A percentile compares a stretch with the other conserved stretches of the same genome.
Evolutionary conservation across 225 moss, liverwort and hornwort species (phyloP).

Genomic region (Marchantia paleacea): DNA sequence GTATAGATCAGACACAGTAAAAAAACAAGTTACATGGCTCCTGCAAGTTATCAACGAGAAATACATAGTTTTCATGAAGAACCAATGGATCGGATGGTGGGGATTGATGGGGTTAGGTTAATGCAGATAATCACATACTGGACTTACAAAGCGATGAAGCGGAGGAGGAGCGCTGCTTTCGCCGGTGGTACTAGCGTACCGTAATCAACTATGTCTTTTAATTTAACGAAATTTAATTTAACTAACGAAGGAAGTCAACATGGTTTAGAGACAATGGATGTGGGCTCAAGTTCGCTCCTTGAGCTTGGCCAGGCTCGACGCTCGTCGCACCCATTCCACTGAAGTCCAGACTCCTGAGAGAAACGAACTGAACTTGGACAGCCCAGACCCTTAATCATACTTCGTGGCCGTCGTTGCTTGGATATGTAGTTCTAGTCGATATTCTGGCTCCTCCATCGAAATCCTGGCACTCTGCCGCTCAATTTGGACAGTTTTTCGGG

Average conservation of each 20-base stretch:
- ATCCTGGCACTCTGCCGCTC: neutral
- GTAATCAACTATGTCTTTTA: neutral
- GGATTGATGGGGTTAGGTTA: too few relatives aligned
- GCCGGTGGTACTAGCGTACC: neutral
- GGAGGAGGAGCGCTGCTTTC: neutral
- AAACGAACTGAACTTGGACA: neutral
- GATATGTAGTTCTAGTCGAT: neutral
- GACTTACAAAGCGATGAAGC: too few relatives aligned
- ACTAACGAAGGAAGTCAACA: neutral
- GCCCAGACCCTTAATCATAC: neutral
- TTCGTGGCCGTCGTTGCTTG: neutral
- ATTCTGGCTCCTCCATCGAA: neutral
- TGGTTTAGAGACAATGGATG: neutral
- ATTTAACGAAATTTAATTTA: too few relatives aligned
- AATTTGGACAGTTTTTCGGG: neutral
- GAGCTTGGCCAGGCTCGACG: neutral
- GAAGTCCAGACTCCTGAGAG: neutral
- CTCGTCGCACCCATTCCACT: neutral
- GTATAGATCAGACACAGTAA: too few relatives aligned
- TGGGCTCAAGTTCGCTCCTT: too few relatives aligned
- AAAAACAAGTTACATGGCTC: too few relatives aligned
- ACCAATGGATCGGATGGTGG: too few relatives aligned
- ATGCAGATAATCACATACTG: too few relatives aligned
- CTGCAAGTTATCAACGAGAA: too few relatives aligned
- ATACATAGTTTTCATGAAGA: too few relatives aligned